phyloP scores from a whole-genome alignment of 2,329 filamentous ascomycete genomes.

The Xylariaceae sp. region DNA sequence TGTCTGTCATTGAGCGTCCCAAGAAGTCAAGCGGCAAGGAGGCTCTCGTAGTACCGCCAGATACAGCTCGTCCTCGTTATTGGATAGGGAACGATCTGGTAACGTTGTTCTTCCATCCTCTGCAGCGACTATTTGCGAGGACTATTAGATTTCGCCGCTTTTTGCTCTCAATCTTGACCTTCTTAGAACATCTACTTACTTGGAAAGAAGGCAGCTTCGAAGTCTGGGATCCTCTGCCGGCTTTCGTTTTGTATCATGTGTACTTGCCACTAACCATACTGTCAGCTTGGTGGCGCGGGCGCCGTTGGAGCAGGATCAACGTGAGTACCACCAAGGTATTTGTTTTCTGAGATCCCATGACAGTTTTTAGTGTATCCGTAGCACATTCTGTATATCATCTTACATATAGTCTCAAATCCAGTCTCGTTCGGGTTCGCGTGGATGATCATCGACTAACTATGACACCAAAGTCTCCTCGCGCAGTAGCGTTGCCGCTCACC shows the following conservation, averaged over 20 bases:
- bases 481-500: too few species aligned
- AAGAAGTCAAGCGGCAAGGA: not conserved
- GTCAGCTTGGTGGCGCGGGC: slow-evolving; percentile 39
- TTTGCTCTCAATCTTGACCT: slow-evolving; percentile 23
- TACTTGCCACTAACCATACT: slow-evolving; percentile 52
- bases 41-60: slow-evolving; percentile 23
- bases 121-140: slow-evolving; percentile 34
- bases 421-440: not conserved
- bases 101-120: slow-evolving; percentile 42
- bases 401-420: not conserved
- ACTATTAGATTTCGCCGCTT: slow-evolving; percentile 21
- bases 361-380: not conserved
- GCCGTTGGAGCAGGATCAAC: slow-evolving; percentile 60
- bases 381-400: not conserved
- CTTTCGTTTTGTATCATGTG: slow-evolving; percentile 52
- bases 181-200: slow-evolving; percentile 38
- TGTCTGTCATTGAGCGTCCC: slow-evolving; percentile 39
- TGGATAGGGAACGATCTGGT: slow-evolving; percentile 66
- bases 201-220: slow-evolving; percentile 54
- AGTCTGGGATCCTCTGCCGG: slow-evolving; percentile 51
- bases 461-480: not conserved
- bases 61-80: slow-evolving; percentile 39
- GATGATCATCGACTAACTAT: not conserved
- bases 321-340: slow-evolving; percentile 54
- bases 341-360: slow-evolving; percentile 10